Evolutionary conservation across 805 yeast genomes (phyloP), one percentile per base, ranked within the genome.

Genomic region (Metschnikowia henanensis): DNA sequence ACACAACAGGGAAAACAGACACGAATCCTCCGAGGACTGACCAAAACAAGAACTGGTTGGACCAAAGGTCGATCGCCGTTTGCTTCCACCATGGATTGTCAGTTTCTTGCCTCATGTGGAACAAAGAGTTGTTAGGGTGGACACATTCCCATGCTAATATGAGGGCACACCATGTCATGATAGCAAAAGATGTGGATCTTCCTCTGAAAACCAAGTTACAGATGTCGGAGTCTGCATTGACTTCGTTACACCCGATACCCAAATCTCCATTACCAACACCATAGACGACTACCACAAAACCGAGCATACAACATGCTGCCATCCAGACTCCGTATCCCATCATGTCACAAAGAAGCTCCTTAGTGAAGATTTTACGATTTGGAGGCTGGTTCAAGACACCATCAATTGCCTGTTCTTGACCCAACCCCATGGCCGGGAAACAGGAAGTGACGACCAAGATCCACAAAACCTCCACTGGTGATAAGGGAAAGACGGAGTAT

Each of bases 401-500:
- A 28, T 65, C 72, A 36, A 57, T 46, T 13, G 74, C 74, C 41
- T 52, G 60, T 49, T 69, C 73, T 50, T 68, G 73, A 35, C 58
- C 59, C 51, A 50, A 52, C 13, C 56, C 59, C 54, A 56, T 57
- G 30, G 61, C 60, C 1, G 55, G 56, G 39, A 58, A 53, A 37
- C 57, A 53, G 5, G 56, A 52, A 1, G 57, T 53, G 21, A 53
- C 49, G n/a, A 53, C 57, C 45, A 53, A 46, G 30, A 53, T 50
- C 57, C 57, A 53, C 48, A 53, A 52, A 7, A 53, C 57, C 30
- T 53, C 57, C 26, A 53, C 57, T 72, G 73, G 58, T 39, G 88
- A 77, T 45, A 86, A 72, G 37, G 92, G 91, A 70, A 88, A 88
- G 5, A 89, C 96, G 4, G 95, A 87, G 44, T 70, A 72, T 2